Evolutionary conservation across 2,329 filamentous ascomycete species (phyloP), one percentile per base, ranked within the genome.

Genomic region (Huntiella bhutanensis): DNA sequence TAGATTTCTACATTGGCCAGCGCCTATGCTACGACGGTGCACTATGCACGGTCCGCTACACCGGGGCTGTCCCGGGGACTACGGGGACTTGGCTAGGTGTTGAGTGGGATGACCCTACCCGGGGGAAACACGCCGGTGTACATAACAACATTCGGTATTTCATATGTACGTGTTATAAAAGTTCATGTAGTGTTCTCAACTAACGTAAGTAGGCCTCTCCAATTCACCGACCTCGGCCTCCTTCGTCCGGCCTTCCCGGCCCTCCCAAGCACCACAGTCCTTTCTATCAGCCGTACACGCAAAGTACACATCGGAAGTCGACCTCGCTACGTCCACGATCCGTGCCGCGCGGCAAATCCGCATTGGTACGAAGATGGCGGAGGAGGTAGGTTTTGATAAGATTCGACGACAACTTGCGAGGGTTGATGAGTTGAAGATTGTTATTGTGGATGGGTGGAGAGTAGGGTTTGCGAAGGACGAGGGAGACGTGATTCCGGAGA

Each of bases 351-450:
- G 37, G 43, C 67, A 74, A 42, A 80, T 93, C 51, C 64, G 68
- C 46, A 80, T 69, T 69, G 93, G 67, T 63, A 82, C 62, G 34
- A 96, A 96, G 62, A 73, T 87, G 13, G 88, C 84, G 4, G 82
- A 96, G 63, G 88, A 96, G 63, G 75, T 96, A 33, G 91, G 91
- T 28, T 96, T 96, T 54, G 86, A 93, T 54, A 95, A 95, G 67
- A 84, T 95, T 53, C 75, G 81, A 38, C 72, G 72, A 53, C 76
- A 87, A 61, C 77, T 92, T 56, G 80, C 86, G 54, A 68, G 80
- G 56, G 67, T 96, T 32, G 67, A 79, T 46, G 82, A 91, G 55
- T 69, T 96, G 50, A 79, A 72, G 53, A 77, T 87, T 47, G 77
- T 92, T 43, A 75, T 96, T 35, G 67, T 98, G 5, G 87, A 96